A percentile compares a stretch with the other conserved stretches of the same genome.
Conservation (phyloP, 148 eudicot genomes). For the Diospyros lotus region DNA sequence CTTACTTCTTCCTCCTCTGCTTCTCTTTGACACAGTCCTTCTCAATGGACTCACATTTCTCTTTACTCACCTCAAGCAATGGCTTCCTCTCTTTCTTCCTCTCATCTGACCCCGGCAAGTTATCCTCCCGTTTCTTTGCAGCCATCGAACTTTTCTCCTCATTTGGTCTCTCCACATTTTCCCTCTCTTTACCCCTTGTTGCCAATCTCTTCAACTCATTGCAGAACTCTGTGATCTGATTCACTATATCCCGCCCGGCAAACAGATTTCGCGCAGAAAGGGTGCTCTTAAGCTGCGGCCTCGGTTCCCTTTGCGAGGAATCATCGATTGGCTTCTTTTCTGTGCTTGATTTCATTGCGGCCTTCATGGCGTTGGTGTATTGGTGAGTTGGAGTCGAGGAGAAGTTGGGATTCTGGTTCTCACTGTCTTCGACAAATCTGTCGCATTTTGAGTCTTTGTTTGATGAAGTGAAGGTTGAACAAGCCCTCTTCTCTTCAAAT, state of each 20-base stretch:
- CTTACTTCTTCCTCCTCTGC: slow-evolving; percentile 45
- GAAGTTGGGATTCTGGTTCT: slow-evolving; percentile 75
- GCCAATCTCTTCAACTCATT: slow-evolving; percentile 73
- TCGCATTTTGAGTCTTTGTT: slow-evolving; percentile 13
- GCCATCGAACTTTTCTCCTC: slow-evolving; percentile 15
- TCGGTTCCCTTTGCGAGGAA: slow-evolving; percentile 20
- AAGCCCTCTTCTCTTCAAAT: slow-evolving; percentile 60
- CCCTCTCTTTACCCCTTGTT: slow-evolving; percentile 36
- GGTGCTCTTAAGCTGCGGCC: slow-evolving; percentile 47
- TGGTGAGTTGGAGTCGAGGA: slow-evolving; percentile 41
- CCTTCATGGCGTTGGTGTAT: slow-evolving; percentile 36
- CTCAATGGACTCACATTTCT: slow-evolving; percentile 23
- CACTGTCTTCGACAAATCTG: slow-evolving; percentile 39
- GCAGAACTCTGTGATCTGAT: slow-evolving; percentile 68
- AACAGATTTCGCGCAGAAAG: slow-evolving; percentile 70
- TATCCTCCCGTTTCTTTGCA: slow-evolving; percentile 5
- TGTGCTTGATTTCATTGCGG: slow-evolving; percentile 54
- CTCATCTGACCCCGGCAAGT: slow-evolving; percentile 14
- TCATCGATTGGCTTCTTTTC: slow-evolving; percentile 33
- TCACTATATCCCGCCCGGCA: slow-evolving; percentile 61
- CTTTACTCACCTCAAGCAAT: slow-evolving; percentile 46
- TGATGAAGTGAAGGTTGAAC: slow-evolving; percentile 24
- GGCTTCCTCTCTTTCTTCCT: slow-evolving; percentile 54
- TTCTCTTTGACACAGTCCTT: slow-evolving; percentile 32
- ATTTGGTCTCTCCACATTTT: slow-evolving; percentile 19